phyloP scores from a whole-genome alignment of 169 alveolate genomes.

The Pseudocohnilembus persalinus region DNA sequence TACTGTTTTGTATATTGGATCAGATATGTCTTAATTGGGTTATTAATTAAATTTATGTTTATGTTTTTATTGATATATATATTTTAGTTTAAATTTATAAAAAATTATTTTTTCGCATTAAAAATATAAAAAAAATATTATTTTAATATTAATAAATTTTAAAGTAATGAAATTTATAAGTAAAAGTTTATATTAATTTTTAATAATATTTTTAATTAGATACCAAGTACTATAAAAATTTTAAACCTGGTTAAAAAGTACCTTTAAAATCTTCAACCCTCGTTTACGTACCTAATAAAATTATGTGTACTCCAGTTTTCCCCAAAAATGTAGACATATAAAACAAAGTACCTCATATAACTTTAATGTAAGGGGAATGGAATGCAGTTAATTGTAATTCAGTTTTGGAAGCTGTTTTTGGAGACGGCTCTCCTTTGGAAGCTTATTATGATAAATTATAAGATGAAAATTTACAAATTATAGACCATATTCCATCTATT shows the following conservation, averaged over 20 bases:
- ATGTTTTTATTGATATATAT: no score
- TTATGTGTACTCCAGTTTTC: constrained; percentile 22
- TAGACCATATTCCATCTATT: no score
- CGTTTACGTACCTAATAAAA: constrained; percentile 21
- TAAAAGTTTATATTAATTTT: no score
- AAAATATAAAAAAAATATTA: no score
- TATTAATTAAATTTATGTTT: no score
- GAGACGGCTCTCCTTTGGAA: constrained; percentile 11
- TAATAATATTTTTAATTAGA: neutral
- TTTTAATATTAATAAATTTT: no score
- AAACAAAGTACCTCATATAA: constrained; percentile 3
- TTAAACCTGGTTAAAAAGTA: constrained; percentile 15
- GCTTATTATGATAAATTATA: constrained; percentile 1
- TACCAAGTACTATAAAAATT: neutral
- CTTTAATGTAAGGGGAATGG: constrained; percentile 27
- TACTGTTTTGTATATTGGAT: constrained; percentile 21
- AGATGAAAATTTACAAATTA: no score
- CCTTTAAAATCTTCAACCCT: neutral
- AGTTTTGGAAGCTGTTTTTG: constrained; percentile 7
- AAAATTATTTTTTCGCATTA: no score
- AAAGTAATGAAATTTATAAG: no score
- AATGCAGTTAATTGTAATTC: constrained; percentile 18
- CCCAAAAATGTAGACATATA: constrained; percentile 7
- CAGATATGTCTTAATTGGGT: neutral
- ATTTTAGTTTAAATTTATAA: no score